These are phyloP conservation scores for Clarireedia paspali DNA, from an alignment of 2,329 filamentous ascomycete species.

Conservation along the genomic window DNA sequence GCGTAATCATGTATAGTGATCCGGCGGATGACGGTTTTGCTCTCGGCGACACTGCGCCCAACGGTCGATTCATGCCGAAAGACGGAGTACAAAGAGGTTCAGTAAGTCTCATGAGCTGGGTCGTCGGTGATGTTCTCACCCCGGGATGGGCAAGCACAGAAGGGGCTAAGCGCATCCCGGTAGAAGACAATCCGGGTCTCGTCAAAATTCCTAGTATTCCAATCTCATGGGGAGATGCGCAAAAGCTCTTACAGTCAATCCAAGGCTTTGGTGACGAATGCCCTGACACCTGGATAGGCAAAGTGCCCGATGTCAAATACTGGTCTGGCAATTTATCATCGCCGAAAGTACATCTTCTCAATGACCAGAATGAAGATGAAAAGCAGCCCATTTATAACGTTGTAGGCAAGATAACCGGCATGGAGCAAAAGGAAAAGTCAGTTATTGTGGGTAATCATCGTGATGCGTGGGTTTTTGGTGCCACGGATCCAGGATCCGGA, in stretches of 20 bases:
- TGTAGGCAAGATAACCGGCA: conserved; percentile 73
- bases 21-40: conserved; percentile 76
- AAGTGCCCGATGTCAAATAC: conserved; percentile 73
- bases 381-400: conserved; percentile 89
- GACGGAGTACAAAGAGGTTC: conserved; percentile 77
- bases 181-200: conserved; percentile 64
- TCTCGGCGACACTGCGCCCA: conserved; percentile 64
- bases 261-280: conserved; percentile 65
- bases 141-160: conserved; percentile 74
- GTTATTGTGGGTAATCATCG: conserved; percentile 91
- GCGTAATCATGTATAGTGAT: conserved; percentile 89
- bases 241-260: conserved; percentile 67
- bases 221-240: conserved; percentile 81
- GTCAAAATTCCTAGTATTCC: conserved; percentile 84
- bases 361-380: conserved; percentile 76
- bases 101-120: conserved; percentile 73
- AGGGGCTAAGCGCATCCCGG: conserved; percentile 56
- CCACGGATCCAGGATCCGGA: conserved; percentile 77
- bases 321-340: conserved; percentile 74
- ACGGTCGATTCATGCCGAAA: conserved; percentile 71
- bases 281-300: conserved; percentile 66
- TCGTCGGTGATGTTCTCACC: conserved; percentile 85
- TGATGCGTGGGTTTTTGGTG: conserved; percentile 86
- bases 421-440: conserved; percentile 74
- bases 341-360: conserved; percentile 73